These are phyloP conservation scores for Magnolia kwangsiensis DNA, from an alignment of 164 flowering plant genomes.

Conservation along the genomic window DNA sequence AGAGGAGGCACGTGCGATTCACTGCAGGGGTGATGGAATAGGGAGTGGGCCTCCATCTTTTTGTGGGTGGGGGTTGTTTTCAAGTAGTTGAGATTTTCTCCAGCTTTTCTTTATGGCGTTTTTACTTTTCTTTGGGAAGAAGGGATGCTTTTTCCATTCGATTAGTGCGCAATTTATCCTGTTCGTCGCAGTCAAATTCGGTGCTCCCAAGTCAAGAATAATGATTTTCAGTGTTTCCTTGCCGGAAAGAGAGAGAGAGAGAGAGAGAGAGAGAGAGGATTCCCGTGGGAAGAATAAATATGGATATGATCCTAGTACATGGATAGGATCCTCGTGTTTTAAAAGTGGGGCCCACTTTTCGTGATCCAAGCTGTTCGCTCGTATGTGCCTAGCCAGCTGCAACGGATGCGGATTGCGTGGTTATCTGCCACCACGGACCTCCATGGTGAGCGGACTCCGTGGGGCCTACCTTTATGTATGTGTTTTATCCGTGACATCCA, in stretches of 20 bases:
- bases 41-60: slow-evolving; percentile 6
- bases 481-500: no score
- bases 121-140: neutral
- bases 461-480: no score
- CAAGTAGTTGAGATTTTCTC: slow-evolving; percentile 5
- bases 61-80: slow-evolving; percentile 12
- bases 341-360: neutral
- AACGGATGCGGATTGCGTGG: no score
- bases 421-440: no score
- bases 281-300: neutral
- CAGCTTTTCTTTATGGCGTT: neutral
- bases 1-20: neutral
- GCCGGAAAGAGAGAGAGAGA: neutral
- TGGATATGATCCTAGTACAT: neutral
- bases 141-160: neutral
- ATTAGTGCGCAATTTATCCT: neutral
- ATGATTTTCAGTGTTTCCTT: neutral
- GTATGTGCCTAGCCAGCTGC: neutral
- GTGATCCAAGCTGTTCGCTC: neutral
- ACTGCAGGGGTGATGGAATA: neutral
- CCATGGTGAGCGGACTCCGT: no score
- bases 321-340: neutral
- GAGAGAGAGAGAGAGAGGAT: neutral
- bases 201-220: slow-evolving; percentile 7
- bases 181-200: slow-evolving; percentile 6